Base-by-base conservation (phyloP, 2,329 filamentous ascomycete species). In the Pseudovirgaria hyperparasitica region DNA sequence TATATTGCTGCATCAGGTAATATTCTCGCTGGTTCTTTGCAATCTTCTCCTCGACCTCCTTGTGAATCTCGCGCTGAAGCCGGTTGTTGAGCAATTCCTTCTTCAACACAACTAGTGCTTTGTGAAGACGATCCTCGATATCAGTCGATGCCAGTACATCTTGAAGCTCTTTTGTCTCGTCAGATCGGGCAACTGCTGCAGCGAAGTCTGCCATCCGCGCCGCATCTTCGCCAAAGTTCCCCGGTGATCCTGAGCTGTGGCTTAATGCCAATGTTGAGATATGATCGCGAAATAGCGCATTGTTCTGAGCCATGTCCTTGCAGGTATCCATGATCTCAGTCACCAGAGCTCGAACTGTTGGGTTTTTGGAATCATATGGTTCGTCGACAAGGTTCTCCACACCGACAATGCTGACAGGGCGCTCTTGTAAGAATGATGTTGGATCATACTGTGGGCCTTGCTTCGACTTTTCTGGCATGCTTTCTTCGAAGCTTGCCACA, bases 1-100 rank as follows among this genome's bases (percentile, higher is more conserved):
- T 96, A 86, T 98, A 93, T 54, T 98, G 92, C 57, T 98, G 90
- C 84, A 93, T 92, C 24, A 98, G 63, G 82, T 85, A 96, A 60
- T 96, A 98, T 50, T 98, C 90, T 27, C 90, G 76, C 53, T 98
- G 90, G 16, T 87, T 77, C 60, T 98, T 96, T 43, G 86, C 86
- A 28, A 98, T 96, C 58, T 93, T 94, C 47, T 73, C 84, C 54
- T 96, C 90, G 11, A 98, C 92, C 48, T 98, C 90, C 58, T 94
- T 94, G 32, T 81, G 84, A 32, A 98, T 96, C 64, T 96, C 98
- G 31, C 82, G 87, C 53, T 94, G 87, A 16, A 98, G 64, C 50
- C 96, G 82, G 1, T 90, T 90, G 42, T 96, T 98, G 80, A 96
- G 93, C 28, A 94, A 71, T 59, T 98, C 90, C 55, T 94, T 96